Evolutionary conservation across 768 basidiomycete species (phyloP).

Genomic region (Suillus weaverae): DNA sequence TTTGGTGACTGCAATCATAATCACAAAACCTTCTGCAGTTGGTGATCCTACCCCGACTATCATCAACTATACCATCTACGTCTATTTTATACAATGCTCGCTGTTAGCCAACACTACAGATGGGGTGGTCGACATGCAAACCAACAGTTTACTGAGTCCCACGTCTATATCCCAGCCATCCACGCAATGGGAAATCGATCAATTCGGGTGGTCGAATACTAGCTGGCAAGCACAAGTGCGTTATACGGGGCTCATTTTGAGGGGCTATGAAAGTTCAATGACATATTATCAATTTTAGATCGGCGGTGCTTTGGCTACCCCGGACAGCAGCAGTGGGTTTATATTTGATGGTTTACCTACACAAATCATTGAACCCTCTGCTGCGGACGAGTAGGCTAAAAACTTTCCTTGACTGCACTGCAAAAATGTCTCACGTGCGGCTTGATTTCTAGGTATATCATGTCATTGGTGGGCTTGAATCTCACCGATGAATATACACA

Average conservation of each 20-base stretch:
- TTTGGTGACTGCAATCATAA: not conserved
- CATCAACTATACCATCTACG: not conserved
- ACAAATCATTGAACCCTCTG: not conserved
- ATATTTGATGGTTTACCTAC: not conserved
- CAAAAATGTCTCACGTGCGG: not conserved
- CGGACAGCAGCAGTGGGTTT: not conserved
- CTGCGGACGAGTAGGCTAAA: not conserved
- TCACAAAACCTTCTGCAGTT: not conserved
- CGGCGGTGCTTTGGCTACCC: not conserved
- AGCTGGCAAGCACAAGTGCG: not conserved
- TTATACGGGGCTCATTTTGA: not conserved
- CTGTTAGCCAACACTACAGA: not conserved
- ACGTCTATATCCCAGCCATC: not conserved
- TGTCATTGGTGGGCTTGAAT: not conserved
- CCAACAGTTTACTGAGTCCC: not conserved
- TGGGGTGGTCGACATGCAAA: not conserved
- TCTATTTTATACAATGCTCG: not conserved
- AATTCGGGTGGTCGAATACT: not conserved
- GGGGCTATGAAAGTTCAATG: not conserved
- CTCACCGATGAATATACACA: not conserved
- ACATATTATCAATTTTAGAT: not conserved
- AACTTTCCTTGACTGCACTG: not conserved
- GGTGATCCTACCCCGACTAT: too few relatives aligned
- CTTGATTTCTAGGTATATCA: not conserved
- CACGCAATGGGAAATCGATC: not conserved